Evolutionary conservation across 495 filamentous ascomycete genomes (phyloP), one percentile per base, ranked within the genome.

Genomic region (Talaromyces liani): DNA sequence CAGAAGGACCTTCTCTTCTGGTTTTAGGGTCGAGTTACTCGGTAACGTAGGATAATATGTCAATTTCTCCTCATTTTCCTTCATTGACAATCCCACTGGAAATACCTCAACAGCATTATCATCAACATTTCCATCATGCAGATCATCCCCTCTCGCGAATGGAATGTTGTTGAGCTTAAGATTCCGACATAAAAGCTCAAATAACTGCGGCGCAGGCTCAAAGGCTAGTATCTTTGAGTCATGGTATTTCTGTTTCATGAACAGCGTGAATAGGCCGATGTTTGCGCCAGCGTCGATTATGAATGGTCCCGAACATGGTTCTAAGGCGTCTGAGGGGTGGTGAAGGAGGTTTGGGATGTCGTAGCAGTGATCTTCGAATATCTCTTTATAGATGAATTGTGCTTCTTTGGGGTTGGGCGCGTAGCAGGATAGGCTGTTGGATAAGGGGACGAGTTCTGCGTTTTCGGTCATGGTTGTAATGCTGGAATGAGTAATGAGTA

Each of bases 221-320:
- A 71, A 71, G 16, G 69, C 69, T 16, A 71, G 41, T 33, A 71
- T 64, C 58, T 53, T 66, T 9, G 69, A 58, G n/a, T n/a, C n/a
- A n/a, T n/a, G 69, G 60, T 68, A 69, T 57, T 66, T 70, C 27
- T 63, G 57, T 55, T 71, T 71, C 56, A 71, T 65, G 69, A 67
- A 71, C 6, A 71, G 61, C 39, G 68, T 62, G 61, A 70, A 70
- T 16, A 71, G 10, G 24, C 69, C 69, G 12, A 71, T 61, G 61
- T 71, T 70, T 31, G 69, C 69, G 2, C 69, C 69, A 1, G 63
- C 68, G 45, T 71, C 69, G 54, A 71, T 60, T 36, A 71, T 65
- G 31, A 70, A 67, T 49, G 18, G 45, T 0, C n/a, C 6, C 18
- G 45, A 49, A 49, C n/a, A 49, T 31, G 29, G 29, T 20, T 18